Evolutionary conservation across 352 stramenopile genomes (phyloP).

Genomic region (Pythium insidiosum): DNA sequence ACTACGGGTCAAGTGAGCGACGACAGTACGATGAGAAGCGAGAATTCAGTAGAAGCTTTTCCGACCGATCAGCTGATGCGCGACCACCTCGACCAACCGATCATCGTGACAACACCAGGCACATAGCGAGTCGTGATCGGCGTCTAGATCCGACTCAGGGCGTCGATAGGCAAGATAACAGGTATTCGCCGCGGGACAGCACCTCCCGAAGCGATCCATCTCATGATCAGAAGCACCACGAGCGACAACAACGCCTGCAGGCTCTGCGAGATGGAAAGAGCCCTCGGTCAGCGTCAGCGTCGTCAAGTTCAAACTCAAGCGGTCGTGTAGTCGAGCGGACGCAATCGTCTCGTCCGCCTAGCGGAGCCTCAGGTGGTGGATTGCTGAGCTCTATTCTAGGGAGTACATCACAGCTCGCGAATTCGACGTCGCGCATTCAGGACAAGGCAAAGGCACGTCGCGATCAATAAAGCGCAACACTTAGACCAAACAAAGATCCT

Average conservation of each 20-base stretch:
- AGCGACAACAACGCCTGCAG: slow-evolving; percentile 13
- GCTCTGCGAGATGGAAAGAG: slow-evolving; percentile 3
- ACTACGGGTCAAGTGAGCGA: background rate
- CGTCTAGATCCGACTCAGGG: no score
- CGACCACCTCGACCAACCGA: background rate
- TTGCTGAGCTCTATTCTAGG: slow-evolving; percentile 62
- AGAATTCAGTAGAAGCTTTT: background rate
- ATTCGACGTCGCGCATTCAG: slow-evolving; percentile 53
- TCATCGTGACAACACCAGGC: no score
- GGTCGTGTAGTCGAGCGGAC: background rate
- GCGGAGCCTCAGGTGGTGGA: no score
- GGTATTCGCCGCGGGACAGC: no score
- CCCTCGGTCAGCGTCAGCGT: slow-evolving; percentile 2
- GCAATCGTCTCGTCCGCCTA: no score
- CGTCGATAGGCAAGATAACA: no score
- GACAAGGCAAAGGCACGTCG: slow-evolving; percentile 34
- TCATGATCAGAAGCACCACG: slow-evolving; percentile 18
- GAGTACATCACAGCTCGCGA: slow-evolving; percentile 50
- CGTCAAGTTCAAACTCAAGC: no score
- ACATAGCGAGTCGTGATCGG: no score
- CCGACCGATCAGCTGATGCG: no score
- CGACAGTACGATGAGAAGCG: slow-evolving; percentile 1
- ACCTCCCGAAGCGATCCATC: no score
- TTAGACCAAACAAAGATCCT: background rate
- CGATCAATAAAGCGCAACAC: slow-evolving; percentile 11